Evolutionary conservation across 1,284 basidiomycete species (phyloP), one percentile per base, ranked within the genome.

Genomic region (Ustilago loliicola): DNA sequence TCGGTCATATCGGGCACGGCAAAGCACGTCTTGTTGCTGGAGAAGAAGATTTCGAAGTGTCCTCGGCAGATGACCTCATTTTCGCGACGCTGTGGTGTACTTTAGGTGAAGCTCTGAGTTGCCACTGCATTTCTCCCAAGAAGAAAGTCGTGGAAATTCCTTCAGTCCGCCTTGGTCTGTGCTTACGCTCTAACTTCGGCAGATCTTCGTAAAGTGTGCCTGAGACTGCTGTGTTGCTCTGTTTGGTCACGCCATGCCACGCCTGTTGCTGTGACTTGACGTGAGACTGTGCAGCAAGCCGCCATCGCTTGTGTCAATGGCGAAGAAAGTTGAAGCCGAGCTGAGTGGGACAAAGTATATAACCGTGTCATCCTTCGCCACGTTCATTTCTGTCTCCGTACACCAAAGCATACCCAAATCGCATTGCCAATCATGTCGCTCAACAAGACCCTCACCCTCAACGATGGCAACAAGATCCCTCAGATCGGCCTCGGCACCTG

Each of bases 401-500:
- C 25, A 63, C 32, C 19, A 40, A 40, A 52, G n/a, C 27, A 25
- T 15, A n/a, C 29, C 2, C 52, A 34, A 54, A 21, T 17, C 7
- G 42, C 13, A 34, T 21, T 58, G 32, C 15, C 40, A 29, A 72
- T 27, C 61, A 82, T 82, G 80, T 79, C 79, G 60, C 72, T 75
- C 38, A 75, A 77, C 74, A 82, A 77, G 69, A 62, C 66, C 32
- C 17, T 85, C 53, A 80, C 77, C 5, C 79, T 85, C 52, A 84
- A 83, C 79, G 83, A 84, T 79, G 83, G 83, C 53, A 81, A 83
- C 76, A 75, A 75, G 61, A 85, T 85, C 68, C 84, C 84, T 13
- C 79, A 79, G 63, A 78, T 85, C 81, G 94, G 94, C 52, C 89
- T 94, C 48, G 93, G 93, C 10, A 94, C 93, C 30, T 95, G 93